A percentile compares a stretch with the other conserved stretches of the same genome.
Conservation (phyloP, 176 grass and related monocot genomes). For the Oryza nivara region DNA sequence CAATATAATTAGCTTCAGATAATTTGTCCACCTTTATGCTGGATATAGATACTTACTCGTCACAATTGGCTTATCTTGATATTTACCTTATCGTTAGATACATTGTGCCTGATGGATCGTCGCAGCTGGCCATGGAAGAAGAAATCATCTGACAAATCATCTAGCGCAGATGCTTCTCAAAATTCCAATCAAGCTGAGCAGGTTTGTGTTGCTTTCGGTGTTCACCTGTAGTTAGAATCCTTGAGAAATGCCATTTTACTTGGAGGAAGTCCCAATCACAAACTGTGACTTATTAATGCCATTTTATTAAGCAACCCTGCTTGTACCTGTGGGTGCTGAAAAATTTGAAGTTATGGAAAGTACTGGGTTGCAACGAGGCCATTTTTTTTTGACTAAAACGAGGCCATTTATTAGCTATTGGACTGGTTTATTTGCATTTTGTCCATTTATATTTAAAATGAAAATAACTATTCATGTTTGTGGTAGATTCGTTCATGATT, state of each 20-base stretch:
- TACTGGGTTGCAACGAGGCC: neutral
- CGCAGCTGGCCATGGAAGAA: conserved; percentile 99
- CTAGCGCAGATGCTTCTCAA: conserved; percentile 43
- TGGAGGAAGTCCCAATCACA: neutral
- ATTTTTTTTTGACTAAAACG: neutral
- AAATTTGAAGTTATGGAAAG: neutral
- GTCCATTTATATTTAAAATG: neutral
- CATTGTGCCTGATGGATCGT: conserved; percentile 65
- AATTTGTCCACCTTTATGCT: conserved; percentile 8
- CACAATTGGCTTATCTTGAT: conserved; percentile 8
- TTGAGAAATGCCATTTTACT: neutral
- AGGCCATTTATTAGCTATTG: neutral
- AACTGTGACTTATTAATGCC: neutral
- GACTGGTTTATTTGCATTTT: neutral
- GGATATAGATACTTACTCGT: conserved; percentile 10
- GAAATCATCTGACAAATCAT: conserved; percentile 92
- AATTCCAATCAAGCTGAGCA: conserved; percentile 68
- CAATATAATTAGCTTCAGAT: neutral
- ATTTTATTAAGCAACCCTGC: neutral
- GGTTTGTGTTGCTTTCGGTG: conserved; percentile 50
- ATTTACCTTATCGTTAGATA: conserved; percentile 42
- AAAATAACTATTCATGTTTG: neutral
- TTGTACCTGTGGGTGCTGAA: neutral
- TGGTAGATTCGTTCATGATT: neutral
- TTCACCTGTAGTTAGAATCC: neutral